phyloP scores from a whole-genome alignment of 345 rosid species.

The Gossypium sturtianum region DNA sequence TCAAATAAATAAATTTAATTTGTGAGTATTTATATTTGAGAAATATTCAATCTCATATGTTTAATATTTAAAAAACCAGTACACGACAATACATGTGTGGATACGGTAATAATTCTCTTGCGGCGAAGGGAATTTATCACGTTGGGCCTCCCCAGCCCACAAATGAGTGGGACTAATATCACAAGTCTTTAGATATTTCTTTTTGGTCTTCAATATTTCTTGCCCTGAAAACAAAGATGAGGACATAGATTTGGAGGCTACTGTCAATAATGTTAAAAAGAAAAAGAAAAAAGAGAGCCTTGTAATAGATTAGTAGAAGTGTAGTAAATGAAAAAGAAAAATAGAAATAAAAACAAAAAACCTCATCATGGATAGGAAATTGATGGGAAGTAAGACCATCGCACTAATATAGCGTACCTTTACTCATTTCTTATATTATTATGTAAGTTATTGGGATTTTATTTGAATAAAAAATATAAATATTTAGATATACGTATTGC shows the following conservation, averaged over 20 bases:
- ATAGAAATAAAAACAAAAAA: not conserved
- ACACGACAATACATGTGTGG: no score
- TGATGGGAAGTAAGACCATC: slow-evolving; percentile 34
- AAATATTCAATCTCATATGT: no score
- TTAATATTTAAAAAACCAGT: no score
- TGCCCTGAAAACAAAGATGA: not conserved
- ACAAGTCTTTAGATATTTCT: not conserved
- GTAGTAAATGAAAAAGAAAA: not conserved
- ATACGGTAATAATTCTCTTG: not conserved
- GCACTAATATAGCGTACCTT: not conserved
- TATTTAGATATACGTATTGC: no score
- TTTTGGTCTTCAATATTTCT: not conserved
- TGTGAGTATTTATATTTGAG: no score
- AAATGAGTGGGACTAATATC: not conserved
- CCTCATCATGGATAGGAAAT: slow-evolving; percentile 20
- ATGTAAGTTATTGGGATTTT: not conserved
- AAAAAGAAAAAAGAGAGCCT: not conserved
- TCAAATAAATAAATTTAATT: no score
- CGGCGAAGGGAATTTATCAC: not conserved
- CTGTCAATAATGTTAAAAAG: not conserved
- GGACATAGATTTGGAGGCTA: not conserved
- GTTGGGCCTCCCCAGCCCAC: slow-evolving; percentile 11
- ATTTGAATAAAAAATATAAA: no score
- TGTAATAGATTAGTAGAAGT: not conserved
- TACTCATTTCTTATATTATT: slow-evolving; percentile 30